Conservation (phyloP, 495 filamentous ascomycete genomes). For the Xylaria scruposa region DNA sequence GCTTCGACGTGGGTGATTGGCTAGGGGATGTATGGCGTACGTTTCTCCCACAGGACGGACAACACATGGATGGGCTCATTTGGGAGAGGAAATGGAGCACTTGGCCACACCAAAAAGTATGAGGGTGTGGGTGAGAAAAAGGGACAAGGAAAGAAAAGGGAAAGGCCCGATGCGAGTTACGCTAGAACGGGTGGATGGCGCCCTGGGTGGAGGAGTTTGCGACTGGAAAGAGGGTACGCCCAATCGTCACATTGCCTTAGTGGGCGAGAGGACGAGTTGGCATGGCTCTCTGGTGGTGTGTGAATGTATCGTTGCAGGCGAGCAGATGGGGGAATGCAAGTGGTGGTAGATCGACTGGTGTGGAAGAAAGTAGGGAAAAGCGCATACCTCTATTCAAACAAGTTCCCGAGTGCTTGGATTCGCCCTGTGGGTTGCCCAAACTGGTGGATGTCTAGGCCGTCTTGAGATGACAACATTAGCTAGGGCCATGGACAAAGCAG, state of each 20-base stretch:
- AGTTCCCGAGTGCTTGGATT: conserved; percentile 44
- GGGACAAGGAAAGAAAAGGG: conserved; percentile 42
- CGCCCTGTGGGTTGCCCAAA: conserved; percentile 38
- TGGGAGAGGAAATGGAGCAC: conserved; percentile 34
- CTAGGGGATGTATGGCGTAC: conserved; percentile 35
- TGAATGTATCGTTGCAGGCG: conserved; percentile 45
- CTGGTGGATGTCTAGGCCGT: conserved; percentile 38
- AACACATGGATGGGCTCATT: conserved; percentile 40
- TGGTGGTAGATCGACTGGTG: conserved; percentile 31
- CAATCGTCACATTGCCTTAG: conserved; percentile 42
- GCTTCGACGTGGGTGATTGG: conserved; percentile 42
- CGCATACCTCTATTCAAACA: conserved; percentile 42
- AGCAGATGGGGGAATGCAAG: conserved; percentile 39
- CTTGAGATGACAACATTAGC: conserved; percentile 34
- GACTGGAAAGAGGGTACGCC: conserved; percentile 39
- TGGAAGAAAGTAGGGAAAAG: conserved; percentile 27
- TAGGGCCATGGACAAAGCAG: conserved; percentile 20
- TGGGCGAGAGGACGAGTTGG: conserved; percentile 39
- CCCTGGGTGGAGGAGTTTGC: conserved; percentile 41
- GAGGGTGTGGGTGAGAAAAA: conserved; percentile 42
- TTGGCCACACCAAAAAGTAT: conserved; percentile 33
- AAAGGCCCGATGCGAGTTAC: conserved; percentile 44
- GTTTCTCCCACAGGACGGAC: conserved; percentile 38
- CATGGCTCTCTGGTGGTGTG: conserved; percentile 39
- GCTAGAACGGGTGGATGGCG: conserved; percentile 44